Percentiles rank a stretch among this genome's conserved stretches.
Evolutionary conservation across 176 grass and related monocot genomes (phyloP).

Genomic region (Luzula sylvatica): DNA sequence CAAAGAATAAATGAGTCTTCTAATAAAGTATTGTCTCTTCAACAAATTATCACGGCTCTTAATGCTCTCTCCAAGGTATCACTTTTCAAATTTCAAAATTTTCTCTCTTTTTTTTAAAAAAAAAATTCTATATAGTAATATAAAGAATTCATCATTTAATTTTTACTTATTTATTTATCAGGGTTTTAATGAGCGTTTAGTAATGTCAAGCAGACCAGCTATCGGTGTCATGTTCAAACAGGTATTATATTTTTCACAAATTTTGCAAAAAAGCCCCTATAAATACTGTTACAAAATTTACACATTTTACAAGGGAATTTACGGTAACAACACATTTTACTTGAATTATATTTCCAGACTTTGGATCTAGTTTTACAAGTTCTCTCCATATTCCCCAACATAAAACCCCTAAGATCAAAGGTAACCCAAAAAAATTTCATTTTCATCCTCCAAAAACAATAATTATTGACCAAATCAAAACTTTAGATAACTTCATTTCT

Average conservation of each 20-base stretch:
- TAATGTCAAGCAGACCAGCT: constrained; percentile 55
- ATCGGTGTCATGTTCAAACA: constrained; percentile 90
- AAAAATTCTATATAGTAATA: too few relatives aligned
- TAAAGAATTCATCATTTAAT: too few relatives aligned
- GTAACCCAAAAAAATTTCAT: constrained; percentile 29
- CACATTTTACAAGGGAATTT: background rate
- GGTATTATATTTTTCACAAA: constrained; percentile 32
- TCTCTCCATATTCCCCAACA: constrained; percentile 57
- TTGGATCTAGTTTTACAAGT: constrained; percentile 75
- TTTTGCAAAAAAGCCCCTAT: too few relatives aligned
- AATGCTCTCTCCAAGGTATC: constrained; percentile 92
- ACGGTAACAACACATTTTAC: background rate
- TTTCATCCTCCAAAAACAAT: constrained; percentile 8
- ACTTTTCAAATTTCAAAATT: constrained; percentile 2
- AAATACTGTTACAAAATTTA: too few relatives aligned
- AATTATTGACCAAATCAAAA: constrained; percentile 20
- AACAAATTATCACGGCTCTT: constrained; percentile 85
- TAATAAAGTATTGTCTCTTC: constrained; percentile 35
- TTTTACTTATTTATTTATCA: constrained; percentile 27
- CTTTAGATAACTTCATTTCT: constrained; percentile 85
- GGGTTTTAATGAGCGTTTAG: constrained; percentile 93
- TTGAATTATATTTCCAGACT: constrained; percentile 35
- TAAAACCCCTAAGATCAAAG: constrained; percentile 67
- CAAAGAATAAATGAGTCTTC: constrained; percentile 57
- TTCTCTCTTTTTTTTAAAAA: too few relatives aligned